Conservation (phyloP, 306 rosid species). For the Datisca glomerata region DNA sequence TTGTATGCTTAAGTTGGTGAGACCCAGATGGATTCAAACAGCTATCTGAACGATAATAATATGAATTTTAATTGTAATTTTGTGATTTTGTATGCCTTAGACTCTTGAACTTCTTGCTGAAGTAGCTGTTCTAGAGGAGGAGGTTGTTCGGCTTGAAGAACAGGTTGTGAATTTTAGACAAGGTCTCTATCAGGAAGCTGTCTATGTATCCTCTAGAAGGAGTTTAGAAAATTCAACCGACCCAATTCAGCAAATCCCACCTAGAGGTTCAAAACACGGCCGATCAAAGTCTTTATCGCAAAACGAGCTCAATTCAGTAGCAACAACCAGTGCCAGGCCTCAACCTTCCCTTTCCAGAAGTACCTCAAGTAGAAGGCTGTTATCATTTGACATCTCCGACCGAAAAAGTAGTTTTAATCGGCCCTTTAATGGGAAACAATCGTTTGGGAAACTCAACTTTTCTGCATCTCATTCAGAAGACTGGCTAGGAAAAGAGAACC, state of each 20-base stretch:
- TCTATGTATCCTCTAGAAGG: constrained; percentile 47
- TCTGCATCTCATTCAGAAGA: constrained; percentile 37
- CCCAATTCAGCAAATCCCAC: constrained; percentile 26
- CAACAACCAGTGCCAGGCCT: constrained; percentile 20
- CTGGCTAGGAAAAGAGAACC: constrained; percentile 64
- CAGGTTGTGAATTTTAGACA: constrained; percentile 74
- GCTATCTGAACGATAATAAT: no score
- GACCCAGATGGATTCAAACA: no score
- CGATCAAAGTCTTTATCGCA: constrained; percentile 64
- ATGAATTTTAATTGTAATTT: no score
- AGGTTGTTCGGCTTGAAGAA: constrained; percentile 71
- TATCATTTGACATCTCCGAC: constrained; percentile 28
- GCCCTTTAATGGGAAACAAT: constrained; percentile 27
- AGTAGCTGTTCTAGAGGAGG: constrained; percentile 93
- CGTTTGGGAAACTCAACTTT: constrained; percentile 27
- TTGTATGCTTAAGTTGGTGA: no score
- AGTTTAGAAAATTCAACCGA: constrained; percentile 35
- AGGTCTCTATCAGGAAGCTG: constrained; percentile 82
- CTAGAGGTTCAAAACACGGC: constrained; percentile 49
- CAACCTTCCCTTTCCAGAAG: constrained; percentile 68
- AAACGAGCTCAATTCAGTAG: constrained; percentile 40
- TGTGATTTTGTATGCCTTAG: constrained; percentile 28
- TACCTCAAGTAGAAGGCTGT: constrained; percentile 54
- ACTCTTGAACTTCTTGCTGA: constrained; percentile 86
- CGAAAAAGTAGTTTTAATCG: constrained; percentile 23